These are phyloP conservation scores for Aspergillus sp. DNA, from an alignment of 2,329 filamentous ascomycete genomes.

Conservation along the genomic window DNA sequence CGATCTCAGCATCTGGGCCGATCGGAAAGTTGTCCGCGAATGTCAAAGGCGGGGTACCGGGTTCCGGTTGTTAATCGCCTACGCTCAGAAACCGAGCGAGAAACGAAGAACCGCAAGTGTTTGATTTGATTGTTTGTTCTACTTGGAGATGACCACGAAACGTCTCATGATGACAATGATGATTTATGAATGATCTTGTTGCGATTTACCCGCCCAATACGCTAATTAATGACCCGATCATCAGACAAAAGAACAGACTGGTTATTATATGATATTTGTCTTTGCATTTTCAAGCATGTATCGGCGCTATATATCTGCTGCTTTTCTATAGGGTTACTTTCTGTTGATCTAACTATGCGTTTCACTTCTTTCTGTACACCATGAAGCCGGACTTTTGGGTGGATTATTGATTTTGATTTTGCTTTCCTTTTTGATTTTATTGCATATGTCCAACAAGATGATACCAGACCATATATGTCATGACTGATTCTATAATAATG, in stretches of 20 bases:
- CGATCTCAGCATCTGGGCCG: constrained; percentile 72
- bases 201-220: neutral
- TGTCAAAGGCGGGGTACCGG: constrained; percentile 85
- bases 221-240: constrained; percentile 4
- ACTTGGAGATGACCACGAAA: constrained; percentile 10
- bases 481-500: neutral
- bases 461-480: neutral
- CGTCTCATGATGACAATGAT: constrained; percentile 2
- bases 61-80: constrained; percentile 86
- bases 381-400: constrained; percentile 14
- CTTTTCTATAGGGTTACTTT: neutral
- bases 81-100: constrained; percentile 73
- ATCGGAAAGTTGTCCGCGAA: constrained; percentile 73
- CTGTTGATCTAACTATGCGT: too few species aligned
- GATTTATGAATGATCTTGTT: constrained; percentile 7
- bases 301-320: neutral
- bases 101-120: constrained; percentile 47
- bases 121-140: constrained; percentile 17
- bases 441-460: neutral
- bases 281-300: neutral
- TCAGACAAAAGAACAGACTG: neutral
- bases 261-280: neutral
- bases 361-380: constrained; percentile 2
- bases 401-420: constrained; percentile 6
- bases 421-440: neutral